Evolutionary conservation across 768 basidiomycete genomes (phyloP).

Genomic region (Podaxis sp.): DNA sequence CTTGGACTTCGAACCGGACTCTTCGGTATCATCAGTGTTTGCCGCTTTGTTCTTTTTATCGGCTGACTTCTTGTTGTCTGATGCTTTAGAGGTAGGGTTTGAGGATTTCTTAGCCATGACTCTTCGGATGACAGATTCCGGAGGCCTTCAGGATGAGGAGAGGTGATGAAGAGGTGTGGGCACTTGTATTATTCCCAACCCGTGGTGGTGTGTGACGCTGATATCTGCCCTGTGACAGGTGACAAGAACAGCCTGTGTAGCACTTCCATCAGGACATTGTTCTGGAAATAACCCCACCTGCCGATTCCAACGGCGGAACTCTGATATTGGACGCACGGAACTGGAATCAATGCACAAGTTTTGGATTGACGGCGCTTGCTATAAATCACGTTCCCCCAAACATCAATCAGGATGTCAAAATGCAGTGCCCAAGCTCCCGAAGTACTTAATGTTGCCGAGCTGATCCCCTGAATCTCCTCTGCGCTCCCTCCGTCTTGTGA

Average conservation of each 20-base stretch:
- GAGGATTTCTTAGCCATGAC: slow-evolving; percentile 7
- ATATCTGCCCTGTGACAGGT: neutral
- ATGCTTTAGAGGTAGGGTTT: slow-evolving; percentile 38
- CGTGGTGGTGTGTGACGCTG: neutral
- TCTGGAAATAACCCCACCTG: neutral
- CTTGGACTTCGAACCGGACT: slow-evolving; percentile 36
- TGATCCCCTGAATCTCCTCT: neutral
- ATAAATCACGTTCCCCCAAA: neutral
- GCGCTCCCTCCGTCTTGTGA: neutral
- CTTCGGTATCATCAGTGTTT: slow-evolving; percentile 32
- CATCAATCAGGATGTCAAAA: neutral
- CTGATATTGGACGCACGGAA: neutral
- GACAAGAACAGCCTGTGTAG: neutral
- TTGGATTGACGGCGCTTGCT: neutral
- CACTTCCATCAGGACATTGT: neutral
- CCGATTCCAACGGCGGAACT: neutral
- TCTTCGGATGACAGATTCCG: neutral
- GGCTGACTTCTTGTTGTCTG: slow-evolving; percentile 31
- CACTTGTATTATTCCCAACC: neutral
- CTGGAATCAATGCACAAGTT: neutral
- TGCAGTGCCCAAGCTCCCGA: too few relatives aligned
- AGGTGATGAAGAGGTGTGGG: neutral
- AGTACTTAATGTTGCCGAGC: too few relatives aligned
- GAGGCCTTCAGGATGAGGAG: neutral
- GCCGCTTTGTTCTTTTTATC: slow-evolving; percentile 33